Evolutionary conservation across 805 yeast species (phyloP).

Genomic region (Lipomyces chichibuensis): DNA sequence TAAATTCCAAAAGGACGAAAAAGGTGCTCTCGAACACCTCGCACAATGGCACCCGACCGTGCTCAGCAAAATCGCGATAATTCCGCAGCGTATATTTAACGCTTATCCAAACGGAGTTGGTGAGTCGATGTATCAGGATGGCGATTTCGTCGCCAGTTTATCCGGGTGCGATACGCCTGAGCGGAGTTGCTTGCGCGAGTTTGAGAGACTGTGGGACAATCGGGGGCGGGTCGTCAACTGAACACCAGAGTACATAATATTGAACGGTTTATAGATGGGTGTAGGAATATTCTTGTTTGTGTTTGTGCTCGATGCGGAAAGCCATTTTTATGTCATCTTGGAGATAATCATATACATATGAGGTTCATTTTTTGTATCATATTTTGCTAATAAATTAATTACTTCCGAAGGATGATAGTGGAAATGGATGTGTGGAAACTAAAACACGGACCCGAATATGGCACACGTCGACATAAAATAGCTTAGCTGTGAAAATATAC

Average conservation of each 20-base stretch:
- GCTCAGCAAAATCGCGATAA: conserved; percentile 69
- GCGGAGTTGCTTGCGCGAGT: conserved; percentile 33
- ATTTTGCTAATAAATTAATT: background rate
- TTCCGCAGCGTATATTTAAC: conserved; percentile 63
- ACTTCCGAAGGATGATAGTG: background rate
- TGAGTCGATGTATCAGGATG: conserved; percentile 39
- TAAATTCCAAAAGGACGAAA: conserved; percentile 58
- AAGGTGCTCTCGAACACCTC: conserved; percentile 65
- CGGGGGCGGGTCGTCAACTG: conserved; percentile 29
- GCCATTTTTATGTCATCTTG: background rate
- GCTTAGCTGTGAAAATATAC: no score
- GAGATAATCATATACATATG: background rate
- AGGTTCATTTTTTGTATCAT: background rate
- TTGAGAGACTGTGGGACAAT: conserved; percentile 33
- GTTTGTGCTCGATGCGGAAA: background rate
- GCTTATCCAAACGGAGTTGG: conserved; percentile 41
- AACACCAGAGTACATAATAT: background rate
- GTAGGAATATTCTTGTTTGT: background rate
- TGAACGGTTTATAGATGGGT: background rate
- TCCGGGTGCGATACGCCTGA: conserved; percentile 36
- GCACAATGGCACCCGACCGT: conserved; percentile 93
- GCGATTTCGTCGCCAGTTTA: conserved; percentile 42
- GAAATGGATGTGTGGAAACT: no score
- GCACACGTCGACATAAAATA: no score
- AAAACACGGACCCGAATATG: no score